Evolutionary conservation across 495 filamentous ascomycete genomes (phyloP), one percentile per base, ranked within the genome.

Genomic region (Clohesyomyces aquaticus): DNA sequence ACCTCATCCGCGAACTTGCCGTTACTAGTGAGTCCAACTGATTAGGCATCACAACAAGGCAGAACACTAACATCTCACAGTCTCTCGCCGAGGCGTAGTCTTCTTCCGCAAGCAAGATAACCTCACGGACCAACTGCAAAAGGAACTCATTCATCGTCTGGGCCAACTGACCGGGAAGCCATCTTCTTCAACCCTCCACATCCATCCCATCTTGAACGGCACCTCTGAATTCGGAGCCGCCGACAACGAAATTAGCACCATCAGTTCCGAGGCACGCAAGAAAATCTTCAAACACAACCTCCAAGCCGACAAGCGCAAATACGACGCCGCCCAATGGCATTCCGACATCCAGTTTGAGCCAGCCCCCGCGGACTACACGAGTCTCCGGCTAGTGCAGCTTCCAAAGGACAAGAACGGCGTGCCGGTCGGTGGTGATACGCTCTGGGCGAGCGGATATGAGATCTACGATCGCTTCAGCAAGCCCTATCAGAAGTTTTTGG

Each of bases 401-500:
- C 65, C 59, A 79, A 49, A 22, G 27, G 29, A 22, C 55, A 22
- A 22, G 47, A 41, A 65, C 1, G 50, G 65, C 43, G 49, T 67
- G 59, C 38, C 73, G 51, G 85, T 84, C 0, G 87, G 88, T 16
- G 87, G 87, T 9, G 83, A 90, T 67, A 91, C 87, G 0, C 80
- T 92, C 26, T 90, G 85, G 86, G 88, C 86, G 14, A 85, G 82
- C 0, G 87, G 86, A 22, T 91, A 90, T 70, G 88, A 91, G 65
- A 77, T 89, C 16, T 91, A 89, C 73, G 88, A 91, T 74, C 84
- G 87, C 8, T 75, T 91, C 66, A 88, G 85, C 0, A 70, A 80
- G 19, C 79, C 84, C 0, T 82, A 87, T 55, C 85, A 82, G 49
- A 73, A 74, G 26, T 89, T 90, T 74, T 75, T 90, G 4, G 88